Base-by-base conservation (phyloP, 1,284 basidiomycete genomes). In the Ustanciosporium gigantosporum region DNA sequence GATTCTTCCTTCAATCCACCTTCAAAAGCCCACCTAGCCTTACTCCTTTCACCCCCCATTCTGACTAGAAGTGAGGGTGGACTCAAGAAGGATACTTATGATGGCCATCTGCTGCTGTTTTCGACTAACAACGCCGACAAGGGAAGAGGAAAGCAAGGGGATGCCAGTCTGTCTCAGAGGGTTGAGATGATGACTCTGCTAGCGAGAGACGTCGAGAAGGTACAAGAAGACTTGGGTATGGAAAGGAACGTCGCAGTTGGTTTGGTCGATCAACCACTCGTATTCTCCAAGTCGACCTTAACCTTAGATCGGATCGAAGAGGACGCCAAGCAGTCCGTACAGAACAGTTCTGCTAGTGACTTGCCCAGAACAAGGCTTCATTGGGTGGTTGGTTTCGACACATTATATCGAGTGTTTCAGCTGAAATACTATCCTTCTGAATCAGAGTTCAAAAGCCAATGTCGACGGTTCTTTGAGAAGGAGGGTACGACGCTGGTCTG, bases 1-100 rank as follows among this genome's bases (percentile, higher is more conserved):
- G 93, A 97, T 73, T 88, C 91, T 0, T 93, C 90, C 1, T 97
- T 92, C 81, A 96, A 98, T 71, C 93, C 94, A 2, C 94, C 94
- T 0, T 91, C 90, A 0, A 78, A 83, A 11, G 91, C 94, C 0
- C 93, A 98, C 74, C 82, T 88, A 46, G 87, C 88, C 0, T 85
- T 96, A 36, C 86, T 86, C 16, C 83, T 82, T 46, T 80, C 82
- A 4, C 71, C 55, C 2, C 78, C 78, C 19, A 81, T 82, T 1
- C 67, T 46, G 22, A 55, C 41, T 22, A n/a, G n/a, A n/a, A n/a
- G n/a, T n/a, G n/a, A n/a, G n/a, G n/a, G n/a, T n/a, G n/a, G n/a
- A n/a, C 21, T 16, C 2, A 15, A 14, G 5, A 51, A 66, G 32
- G 31, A 19, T 6, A 2, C 25, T 9, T 91, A 88, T 71, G 87